Base-by-base conservation (phyloP, 1,139 yeast genomes). In the Hansenula anomala region DNA sequence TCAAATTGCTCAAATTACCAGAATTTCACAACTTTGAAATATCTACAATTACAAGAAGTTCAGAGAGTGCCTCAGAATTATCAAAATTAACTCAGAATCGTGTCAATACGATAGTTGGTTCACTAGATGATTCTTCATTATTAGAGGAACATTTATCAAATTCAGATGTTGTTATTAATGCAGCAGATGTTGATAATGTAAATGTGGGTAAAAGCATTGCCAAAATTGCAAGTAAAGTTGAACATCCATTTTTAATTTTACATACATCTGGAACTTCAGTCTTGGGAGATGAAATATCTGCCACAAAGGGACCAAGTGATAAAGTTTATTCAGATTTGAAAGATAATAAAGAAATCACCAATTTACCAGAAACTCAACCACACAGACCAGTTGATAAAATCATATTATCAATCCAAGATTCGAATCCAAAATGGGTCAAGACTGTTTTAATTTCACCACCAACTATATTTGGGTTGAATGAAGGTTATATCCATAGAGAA, bases 161-260 rank as follows among this genome's bases (percentile, higher is more conserved):
- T 6, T 57, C 59, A 30, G 66, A 64, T 41, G 52, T 65, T 30
- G 55, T 66, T 20, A 55, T 67, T 39, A 61, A 66, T 49, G 58
- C 70, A 7, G 73, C 72, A 6, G 54, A 66, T 36, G 65, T 62
- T 27, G 69, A 65, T 46, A 63, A 64, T 46, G 52, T 59, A n/a
- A 55, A 60, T 8, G 58, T 65, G 28, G 63, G 63, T 13, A 28
- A 35, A 15, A 10, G 33, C 3, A 19, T 41, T 2, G 36, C 35
- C 12, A 20, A 38, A n/a, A 46, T 60, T 34, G 52, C 52, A 6
- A 42, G 64, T n/a, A 40, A 42, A n/a, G 54, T 54, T 39, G 55
- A 51, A 29, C 38, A 39, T 3, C 52, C 49, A 15, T 63, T 66
- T 4, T 42, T 64, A 28, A 54, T 64, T 28, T 49, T 68, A 37